Conservation (phyloP, 1,284 basidiomycete species). For the Lentinula novae-zelandiae region DNA sequence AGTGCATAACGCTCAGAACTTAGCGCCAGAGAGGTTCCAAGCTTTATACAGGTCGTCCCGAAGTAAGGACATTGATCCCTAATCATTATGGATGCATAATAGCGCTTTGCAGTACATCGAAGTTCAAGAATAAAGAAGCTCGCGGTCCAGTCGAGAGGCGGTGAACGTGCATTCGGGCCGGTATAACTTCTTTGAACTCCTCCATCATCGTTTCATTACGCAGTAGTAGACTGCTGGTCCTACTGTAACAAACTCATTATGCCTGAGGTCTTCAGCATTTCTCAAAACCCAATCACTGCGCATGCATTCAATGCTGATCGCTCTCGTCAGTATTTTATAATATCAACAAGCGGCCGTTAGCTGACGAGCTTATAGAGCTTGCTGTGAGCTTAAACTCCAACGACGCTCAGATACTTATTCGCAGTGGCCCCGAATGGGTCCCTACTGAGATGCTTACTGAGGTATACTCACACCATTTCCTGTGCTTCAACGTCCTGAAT, state of each 20-base stretch:
- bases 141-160: no score
- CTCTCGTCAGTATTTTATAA: conserved; percentile 55
- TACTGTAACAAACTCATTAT: conserved; percentile 52
- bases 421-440: conserved; percentile 71
- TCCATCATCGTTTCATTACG: not conserved
- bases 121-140: no score
- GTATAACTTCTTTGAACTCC: not conserved
- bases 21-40: no score
- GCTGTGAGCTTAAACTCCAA: conserved; percentile 91
- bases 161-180: no score
- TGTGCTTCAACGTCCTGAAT: not conserved
- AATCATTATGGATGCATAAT: no score
- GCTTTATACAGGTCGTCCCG: no score
- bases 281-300: conserved; percentile 82
- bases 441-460: conserved; percentile 82
- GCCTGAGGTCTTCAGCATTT: conserved; percentile 81
- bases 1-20: no score
- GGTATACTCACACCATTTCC: conserved; percentile 40
- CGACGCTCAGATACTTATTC: conserved; percentile 82
- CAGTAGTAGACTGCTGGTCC: conserved; percentile 82
- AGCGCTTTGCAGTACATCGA: no score
- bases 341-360: conserved; percentile 5
- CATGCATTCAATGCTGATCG: conserved; percentile 94
- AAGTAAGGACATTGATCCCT: no score
- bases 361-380: conserved; percentile 57